Conservation (phyloP, 1,284 basidiomycete species). For the Naganishia liquefaciens region DNA sequence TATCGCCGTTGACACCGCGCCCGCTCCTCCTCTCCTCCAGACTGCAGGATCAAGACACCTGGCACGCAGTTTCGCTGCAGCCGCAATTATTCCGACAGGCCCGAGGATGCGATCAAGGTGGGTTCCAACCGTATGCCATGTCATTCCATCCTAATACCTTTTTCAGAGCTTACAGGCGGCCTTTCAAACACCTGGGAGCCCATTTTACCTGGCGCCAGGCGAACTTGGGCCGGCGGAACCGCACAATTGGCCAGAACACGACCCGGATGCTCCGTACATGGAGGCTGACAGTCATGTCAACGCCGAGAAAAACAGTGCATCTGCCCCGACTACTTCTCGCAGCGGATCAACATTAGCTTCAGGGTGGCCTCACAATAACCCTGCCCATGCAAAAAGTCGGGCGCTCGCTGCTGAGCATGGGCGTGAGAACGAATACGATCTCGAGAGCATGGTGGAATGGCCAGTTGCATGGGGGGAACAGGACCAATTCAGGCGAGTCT, state of each 20-base stretch:
- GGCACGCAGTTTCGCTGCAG: neutral
- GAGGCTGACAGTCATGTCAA: neutral
- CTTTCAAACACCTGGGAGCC: slow-evolving; percentile 67
- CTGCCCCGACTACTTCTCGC: neutral
- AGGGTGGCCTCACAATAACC: slow-evolving; percentile 17
- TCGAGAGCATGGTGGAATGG: slow-evolving; percentile 45
- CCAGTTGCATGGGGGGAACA: slow-evolving; percentile 52
- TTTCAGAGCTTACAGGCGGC: slow-evolving; percentile 34
- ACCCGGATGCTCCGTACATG: slow-evolving; percentile 31
- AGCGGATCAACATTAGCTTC: neutral
- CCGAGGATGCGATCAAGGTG: slow-evolving; percentile 18
- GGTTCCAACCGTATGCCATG: neutral
- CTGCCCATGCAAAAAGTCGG: neutral
- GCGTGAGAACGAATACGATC: slow-evolving; percentile 41
- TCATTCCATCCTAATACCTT: slow-evolving; percentile 20
- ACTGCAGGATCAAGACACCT: too few species aligned
- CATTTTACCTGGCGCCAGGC: slow-evolving; percentile 65
- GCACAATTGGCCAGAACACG: slow-evolving; percentile 45
- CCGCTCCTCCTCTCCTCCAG: too few species aligned
- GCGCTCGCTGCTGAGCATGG: slow-evolving; percentile 1
- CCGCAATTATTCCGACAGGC: slow-evolving; percentile 18
- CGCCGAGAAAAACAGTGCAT: neutral
- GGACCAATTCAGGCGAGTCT: slow-evolving; percentile 49
- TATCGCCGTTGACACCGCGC: too few species aligned
- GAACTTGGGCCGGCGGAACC: slow-evolving; percentile 64